Evolutionary conservation across 345 rosid species (phyloP), one percentile per base, ranked within the genome.

Genomic region (Lepidium africanum): DNA sequence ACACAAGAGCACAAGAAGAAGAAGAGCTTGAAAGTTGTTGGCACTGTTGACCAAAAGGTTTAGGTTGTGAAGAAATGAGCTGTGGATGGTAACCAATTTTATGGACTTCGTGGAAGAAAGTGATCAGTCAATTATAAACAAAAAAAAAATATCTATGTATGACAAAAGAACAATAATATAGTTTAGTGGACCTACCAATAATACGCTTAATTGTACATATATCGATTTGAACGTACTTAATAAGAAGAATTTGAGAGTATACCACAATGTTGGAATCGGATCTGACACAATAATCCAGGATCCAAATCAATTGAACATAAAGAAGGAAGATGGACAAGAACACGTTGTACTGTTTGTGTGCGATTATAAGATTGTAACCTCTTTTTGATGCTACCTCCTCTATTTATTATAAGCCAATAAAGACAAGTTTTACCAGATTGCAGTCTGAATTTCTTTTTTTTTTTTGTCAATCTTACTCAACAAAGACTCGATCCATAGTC

Each of bases 171-270:
- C 70, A 63, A 55, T 63, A 19, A 71, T 46, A 55, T 63, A 25
- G 48, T 62, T 71, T 46, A 63, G 63, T 63, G 35, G 50, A 55
- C 70, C 76, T 46, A 72, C 64, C 64, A 63, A 72, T 72, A 63
- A 55, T 63, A 13, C 10, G 8, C 10, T 17, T 8, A 2, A 50
- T 33, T 45, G 4, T 13, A 17, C 17, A 49, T 37, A 19, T 10
- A 15, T 63, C 16, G 30, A 14, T 52, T 14, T 41, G 49, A 58
- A 57, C 65, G 30, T 43, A 56, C 16, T 17, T 65, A 7, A 23
- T 10, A 32, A 17, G 9, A 1, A 43, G 4, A 45, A 5, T 6
- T 30, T 30, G 33, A 30, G 33, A 30, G 33, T 30, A 5, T 30
- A 30, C 7, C 7, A 30, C 33, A 30, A 30, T 30, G 33, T 30